Conservation (phyloP, 73 alveolate genomes). For the Stentor coeruleus region DNA sequence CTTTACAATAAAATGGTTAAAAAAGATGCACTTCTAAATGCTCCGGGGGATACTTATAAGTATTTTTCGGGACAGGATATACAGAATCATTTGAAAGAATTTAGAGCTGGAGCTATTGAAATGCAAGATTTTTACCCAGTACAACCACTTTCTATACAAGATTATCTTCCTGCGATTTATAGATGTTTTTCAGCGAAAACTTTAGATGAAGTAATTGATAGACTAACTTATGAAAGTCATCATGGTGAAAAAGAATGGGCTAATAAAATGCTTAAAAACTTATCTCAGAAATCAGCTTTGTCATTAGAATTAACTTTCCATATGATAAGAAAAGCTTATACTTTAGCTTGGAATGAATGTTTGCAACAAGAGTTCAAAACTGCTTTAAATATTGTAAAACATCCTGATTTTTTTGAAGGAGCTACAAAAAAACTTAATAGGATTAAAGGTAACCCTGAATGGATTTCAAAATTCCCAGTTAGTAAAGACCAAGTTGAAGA, state of each 20-base stretch:
- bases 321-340: background rate
- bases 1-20: background rate
- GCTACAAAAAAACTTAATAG: background rate
- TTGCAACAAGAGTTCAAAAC: background rate
- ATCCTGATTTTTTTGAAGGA: slow-evolving; percentile 4
- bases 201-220: background rate
- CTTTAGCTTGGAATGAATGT: slow-evolving; percentile 19
- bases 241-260: slow-evolving; percentile 15
- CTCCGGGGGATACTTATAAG: background rate
- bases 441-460: background rate
- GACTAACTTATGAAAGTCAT: background rate
- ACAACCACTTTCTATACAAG: background rate
- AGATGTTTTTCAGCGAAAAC: slow-evolving; percentile 6
- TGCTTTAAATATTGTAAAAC: background rate
- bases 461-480: background rate
- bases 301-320: background rate
- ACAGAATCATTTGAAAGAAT: background rate
- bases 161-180: background rate
- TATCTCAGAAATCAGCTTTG: background rate
- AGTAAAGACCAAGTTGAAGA: background rate
- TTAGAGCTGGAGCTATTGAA: background rate
- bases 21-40: background rate
- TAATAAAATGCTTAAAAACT: background rate
- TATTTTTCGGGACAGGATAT: background rate
- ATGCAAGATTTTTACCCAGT: too few relatives aligned